Conservation (phyloP, 805 yeast species). For the Starmerella potacharoeniae region DNA sequence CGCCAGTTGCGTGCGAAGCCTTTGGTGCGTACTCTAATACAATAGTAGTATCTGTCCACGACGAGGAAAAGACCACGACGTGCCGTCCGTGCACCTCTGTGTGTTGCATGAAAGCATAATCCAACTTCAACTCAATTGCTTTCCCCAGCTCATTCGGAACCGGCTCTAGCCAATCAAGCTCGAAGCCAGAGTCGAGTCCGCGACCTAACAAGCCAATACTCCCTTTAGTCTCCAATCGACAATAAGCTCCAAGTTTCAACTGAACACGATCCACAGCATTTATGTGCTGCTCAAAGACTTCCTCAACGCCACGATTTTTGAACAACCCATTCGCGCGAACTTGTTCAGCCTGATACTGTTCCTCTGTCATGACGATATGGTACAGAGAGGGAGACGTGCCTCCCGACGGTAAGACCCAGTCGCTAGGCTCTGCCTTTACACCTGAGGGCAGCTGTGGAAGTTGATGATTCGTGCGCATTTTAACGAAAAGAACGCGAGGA, state of each 20-base stretch:
- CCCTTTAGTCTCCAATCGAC: constrained; percentile 53
- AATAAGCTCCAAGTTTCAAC: constrained; percentile 64
- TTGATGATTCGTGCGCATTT: constrained; percentile 35
- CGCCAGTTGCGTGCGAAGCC: not conserved
- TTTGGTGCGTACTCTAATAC: constrained; percentile 9
- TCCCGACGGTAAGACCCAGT: constrained; percentile 62
- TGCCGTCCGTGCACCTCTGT: constrained; percentile 20
- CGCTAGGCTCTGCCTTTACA: constrained; percentile 37
- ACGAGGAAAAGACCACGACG: constrained; percentile 11
- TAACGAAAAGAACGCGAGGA: constrained; percentile 62
- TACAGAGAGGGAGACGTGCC: constrained; percentile 40
- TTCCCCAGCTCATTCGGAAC: constrained; percentile 23
- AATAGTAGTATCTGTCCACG: constrained; percentile 12
- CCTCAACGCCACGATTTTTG: constrained; percentile 48
- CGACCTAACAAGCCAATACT: constrained; percentile 70
- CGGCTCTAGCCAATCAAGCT: constrained; percentile 41
- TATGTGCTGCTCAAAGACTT: constrained; percentile 68
- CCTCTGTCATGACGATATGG: constrained; percentile 59
- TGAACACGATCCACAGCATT: constrained; percentile 60
- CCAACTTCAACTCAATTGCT: constrained; percentile 18
- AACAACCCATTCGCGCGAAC: constrained; percentile 50
- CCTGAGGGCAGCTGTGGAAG: constrained; percentile 9
- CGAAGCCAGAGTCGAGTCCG: constrained; percentile 79
- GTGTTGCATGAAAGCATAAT: constrained; percentile 24
- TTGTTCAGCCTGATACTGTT: constrained; percentile 43